Base-by-base conservation (phyloP, 2,329 filamentous ascomycete genomes). In the Seiridium unicorne region DNA sequence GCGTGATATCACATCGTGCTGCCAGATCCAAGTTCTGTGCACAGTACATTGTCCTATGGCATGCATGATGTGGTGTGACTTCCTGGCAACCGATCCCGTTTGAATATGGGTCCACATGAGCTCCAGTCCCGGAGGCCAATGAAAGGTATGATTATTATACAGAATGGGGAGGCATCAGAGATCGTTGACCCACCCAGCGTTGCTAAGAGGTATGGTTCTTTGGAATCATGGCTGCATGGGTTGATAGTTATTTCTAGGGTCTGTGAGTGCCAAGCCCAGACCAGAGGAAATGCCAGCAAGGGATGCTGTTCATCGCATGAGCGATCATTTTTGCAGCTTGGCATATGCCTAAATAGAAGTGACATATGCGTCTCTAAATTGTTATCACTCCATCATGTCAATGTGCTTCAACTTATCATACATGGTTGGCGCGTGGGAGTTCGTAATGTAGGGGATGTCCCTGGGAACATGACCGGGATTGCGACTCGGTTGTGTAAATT, bases 191-290 rank as follows among this genome's bases (percentile, higher is more conserved):
- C 49, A n/a, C 31, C 32, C 31, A 36, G 34, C 10, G 46, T 13
- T 38, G 32, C 32, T n/a, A n/a, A 11, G 49, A 35, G 49, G n/a
- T 34, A 53, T 36, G 34, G 32, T 49, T 35, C 35, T 53, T 53
- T 53, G 49, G 49, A 53, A 53, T 53, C 49, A 53, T 53, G 18
- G 49, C 47, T 53, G 49, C 49, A 53, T 35, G n/a, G 49, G 38
- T 35, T 36, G 49, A 18, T n/a, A 8, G 2, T 18, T 10, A 7
- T 10, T n/a, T 34, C 49, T 18, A n/a, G 35, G 34, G 49, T 53
- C 38, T 32, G 35, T 36, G 49, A 53, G 13, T 38, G 49, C 49
- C 49, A 53, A 53, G 49, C 13, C 38, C 38, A 13, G 38, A 42
- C 38, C 7, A 26, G 18, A 13, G 7, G 7, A 42, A 42, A 42